Conservation (phyloP, 2,329 filamentous ascomycete species). For the Cladobotryum mycophilum region DNA sequence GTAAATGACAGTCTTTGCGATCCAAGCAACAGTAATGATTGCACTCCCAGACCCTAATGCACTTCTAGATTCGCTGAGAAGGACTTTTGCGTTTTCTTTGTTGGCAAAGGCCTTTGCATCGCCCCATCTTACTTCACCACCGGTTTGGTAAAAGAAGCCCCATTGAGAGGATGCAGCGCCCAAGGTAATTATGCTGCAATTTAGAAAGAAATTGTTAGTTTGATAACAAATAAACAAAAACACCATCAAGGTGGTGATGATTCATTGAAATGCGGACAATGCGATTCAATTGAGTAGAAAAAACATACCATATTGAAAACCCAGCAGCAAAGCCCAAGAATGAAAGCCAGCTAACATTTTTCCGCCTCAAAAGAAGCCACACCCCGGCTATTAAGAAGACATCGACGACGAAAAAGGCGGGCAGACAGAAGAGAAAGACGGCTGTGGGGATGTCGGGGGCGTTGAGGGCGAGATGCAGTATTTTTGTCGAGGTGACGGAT, state of each 20-base stretch:
- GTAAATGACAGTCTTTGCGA: slow-evolving; percentile 19
- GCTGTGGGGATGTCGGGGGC: slow-evolving; percentile 20
- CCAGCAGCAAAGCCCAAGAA: slow-evolving; percentile 17
- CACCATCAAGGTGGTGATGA: background rate
- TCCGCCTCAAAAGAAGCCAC: slow-evolving; percentile 21
- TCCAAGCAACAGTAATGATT: slow-evolving; percentile 19
- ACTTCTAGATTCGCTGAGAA: slow-evolving; percentile 24
- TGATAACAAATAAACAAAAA: background rate
- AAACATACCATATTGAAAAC: slow-evolving; percentile 21
- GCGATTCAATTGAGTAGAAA: slow-evolving; percentile 3
- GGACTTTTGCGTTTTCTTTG: slow-evolving; percentile 25
- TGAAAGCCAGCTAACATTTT: slow-evolving; percentile 16
- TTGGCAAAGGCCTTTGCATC: slow-evolving; percentile 25
- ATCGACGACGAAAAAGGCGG: slow-evolving; percentile 26
- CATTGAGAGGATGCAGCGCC: slow-evolving; percentile 25
- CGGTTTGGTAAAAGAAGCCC: slow-evolving; percentile 26
- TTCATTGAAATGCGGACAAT: too few relatives aligned
- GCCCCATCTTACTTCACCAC: slow-evolving; percentile 27
- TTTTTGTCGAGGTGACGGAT: slow-evolving; percentile 23
- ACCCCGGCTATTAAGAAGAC: slow-evolving; percentile 19
- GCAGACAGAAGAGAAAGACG: slow-evolving; percentile 26
- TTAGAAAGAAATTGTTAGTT: slow-evolving; percentile 12
- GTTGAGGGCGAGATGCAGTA: slow-evolving; percentile 23
- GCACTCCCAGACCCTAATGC: slow-evolving; percentile 18
- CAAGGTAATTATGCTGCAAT: slow-evolving; percentile 20